Base-by-base conservation (phyloP, 2,329 filamentous ascomycete genomes). In the Penicillium expansum region DNA sequence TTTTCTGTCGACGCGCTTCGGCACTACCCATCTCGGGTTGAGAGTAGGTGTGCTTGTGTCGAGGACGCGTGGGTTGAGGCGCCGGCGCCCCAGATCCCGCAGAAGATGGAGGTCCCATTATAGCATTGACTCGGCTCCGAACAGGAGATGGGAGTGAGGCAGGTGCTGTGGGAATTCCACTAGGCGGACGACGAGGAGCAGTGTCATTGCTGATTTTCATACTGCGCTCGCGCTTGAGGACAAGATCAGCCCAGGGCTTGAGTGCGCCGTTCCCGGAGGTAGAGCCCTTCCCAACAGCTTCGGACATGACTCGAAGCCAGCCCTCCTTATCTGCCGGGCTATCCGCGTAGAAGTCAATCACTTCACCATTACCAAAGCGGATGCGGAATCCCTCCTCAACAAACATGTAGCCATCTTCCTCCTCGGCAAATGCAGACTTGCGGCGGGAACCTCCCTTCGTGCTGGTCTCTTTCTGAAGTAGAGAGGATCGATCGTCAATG, bases 341-440 rank as follows among this genome's bases (percentile, higher is more conserved):
- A 75, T 97, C 93, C 69, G 93, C 94, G 71, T 99, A 97, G 74
- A 97, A 97, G 79, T 97, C 93, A 71, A 99, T 99, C 62, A 96
- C 87, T 77, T 99, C 94, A 60, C 94, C 94, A 69, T 99, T 99
- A 72, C 91, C 95, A 77, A 99, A 99, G 56, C 93, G 91, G 72
- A 99, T 96, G 39, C 94, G 91, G 87, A 99, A 99, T 3, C 94
- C 94, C 73, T 99, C 94, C 74, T 99, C 94, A 52, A 99, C 93
- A 73, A 99, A 99, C 90, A 97, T 96, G 80, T 99, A 99, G 41
- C 94, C 94, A 72, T 99, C 94, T 76, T 99, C 94, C 64, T 99
- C 94, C 75, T 97, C 94, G 1, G 93, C 92, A 74, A 99, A 99
- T 11, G 91, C 94, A 33, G 92, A 97, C 74, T 95, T 92, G 55